phyloP scores from a whole-genome alignment of 331 rosid species.

The Stylosanthes scabra region DNA sequence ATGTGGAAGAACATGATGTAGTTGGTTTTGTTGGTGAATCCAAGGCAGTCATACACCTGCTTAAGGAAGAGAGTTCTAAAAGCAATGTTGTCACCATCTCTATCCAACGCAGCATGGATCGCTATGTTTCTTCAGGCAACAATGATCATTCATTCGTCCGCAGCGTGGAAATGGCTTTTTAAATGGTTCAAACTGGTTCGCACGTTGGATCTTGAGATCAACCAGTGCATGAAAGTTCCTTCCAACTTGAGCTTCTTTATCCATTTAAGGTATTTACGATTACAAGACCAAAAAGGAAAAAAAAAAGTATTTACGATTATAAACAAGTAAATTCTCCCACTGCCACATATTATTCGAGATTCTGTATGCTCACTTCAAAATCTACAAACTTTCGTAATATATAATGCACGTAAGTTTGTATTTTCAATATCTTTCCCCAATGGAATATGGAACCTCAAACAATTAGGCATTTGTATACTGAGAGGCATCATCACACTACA shows the following conservation, averaged over 20 bases:
- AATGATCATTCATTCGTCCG: too few relatives aligned
- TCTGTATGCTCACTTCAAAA: not conserved
- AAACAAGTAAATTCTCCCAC: too few relatives aligned
- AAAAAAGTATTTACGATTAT: too few relatives aligned
- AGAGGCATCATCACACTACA: not conserved
- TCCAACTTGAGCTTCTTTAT: not conserved
- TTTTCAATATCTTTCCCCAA: not conserved
- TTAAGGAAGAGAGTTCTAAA: not conserved
- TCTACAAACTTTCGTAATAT: not conserved
- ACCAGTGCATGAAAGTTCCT: too few relatives aligned
- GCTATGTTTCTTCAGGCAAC: not conserved
- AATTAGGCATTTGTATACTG: not conserved
- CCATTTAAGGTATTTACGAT: too few relatives aligned
- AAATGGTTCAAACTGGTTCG: not conserved
- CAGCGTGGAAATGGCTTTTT: not conserved
- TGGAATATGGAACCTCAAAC: conserved; percentile 1
- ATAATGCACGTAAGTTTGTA: not conserved
- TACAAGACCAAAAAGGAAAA: too few relatives aligned
- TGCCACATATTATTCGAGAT: not conserved
- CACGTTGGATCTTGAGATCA: not conserved
- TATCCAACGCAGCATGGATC: not conserved
- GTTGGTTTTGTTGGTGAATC: not conserved
- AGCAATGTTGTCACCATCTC: not conserved
- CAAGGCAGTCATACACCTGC: not conserved
- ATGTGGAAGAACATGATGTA: conserved; percentile 3